Conservation (phyloP, 208 protist species). For the Entamoeba dispar region DNA sequence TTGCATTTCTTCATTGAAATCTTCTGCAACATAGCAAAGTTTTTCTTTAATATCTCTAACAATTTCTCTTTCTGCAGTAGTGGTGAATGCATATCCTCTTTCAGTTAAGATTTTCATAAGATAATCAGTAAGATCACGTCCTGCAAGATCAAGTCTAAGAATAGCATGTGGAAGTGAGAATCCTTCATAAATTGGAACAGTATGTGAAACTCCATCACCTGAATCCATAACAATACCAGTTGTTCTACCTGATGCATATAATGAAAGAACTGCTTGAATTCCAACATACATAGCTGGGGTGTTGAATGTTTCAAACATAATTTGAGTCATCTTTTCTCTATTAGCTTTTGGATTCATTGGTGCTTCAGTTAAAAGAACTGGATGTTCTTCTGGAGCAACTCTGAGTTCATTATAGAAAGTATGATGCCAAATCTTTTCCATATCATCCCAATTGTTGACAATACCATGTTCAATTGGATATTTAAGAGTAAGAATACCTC, state of each 20-base stretch:
- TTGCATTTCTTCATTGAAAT: slow-evolving; percentile 79
- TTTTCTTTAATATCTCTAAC: slow-evolving; percentile 56
- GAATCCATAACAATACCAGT: slow-evolving; percentile 12
- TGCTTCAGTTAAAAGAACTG: no score
- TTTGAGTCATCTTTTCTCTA: no score
- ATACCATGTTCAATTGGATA: slow-evolving; percentile 28
- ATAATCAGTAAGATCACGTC: slow-evolving; percentile 50
- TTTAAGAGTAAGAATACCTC: slow-evolving; percentile 11
- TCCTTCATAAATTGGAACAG: background rate
- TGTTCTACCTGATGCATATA: background rate
- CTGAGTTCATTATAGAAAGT: no score
- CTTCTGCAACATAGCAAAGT: slow-evolving; percentile 46
- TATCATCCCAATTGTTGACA: slow-evolving; percentile 17
- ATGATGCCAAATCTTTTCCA: slow-evolving; percentile 66
- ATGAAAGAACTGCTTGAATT: slow-evolving; percentile 14
- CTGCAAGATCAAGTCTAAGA: slow-evolving; percentile 43
- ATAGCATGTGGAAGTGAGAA: slow-evolving; percentile 39
- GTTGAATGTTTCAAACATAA: no score
- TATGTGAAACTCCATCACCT: background rate
- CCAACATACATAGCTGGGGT: slow-evolving; percentile 33
- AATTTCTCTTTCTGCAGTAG: slow-evolving; percentile 47
- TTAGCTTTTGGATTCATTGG: no score
- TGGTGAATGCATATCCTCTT: slow-evolving; percentile 34
- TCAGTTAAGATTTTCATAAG: slow-evolving; percentile 41
- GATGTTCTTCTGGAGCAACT: no score